Evolutionary conservation across 2,329 filamentous ascomycete genomes (phyloP).

Genomic region (Penicillium janthinellum): DNA sequence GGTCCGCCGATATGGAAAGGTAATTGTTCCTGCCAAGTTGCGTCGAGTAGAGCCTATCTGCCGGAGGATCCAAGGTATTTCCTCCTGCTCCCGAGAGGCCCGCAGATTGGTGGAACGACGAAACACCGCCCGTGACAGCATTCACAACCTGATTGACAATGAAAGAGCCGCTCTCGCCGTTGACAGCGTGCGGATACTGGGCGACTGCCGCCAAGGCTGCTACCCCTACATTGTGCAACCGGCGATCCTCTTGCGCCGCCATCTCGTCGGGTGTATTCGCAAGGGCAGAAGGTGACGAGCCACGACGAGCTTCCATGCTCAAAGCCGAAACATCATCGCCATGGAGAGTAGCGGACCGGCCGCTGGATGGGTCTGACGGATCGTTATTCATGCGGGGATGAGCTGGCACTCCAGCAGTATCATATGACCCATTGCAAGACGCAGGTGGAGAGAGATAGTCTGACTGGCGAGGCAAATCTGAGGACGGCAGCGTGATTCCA

Average conservation of each 20-base stretch:
- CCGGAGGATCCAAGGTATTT: slow-evolving; percentile 4
- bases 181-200: slow-evolving; percentile 28
- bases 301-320: slow-evolving; percentile 4
- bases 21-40: slow-evolving; percentile 5
- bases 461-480: slow-evolving; percentile 7
- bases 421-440: slow-evolving; percentile 26
- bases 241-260: slow-evolving; percentile 22
- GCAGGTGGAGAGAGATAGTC: slow-evolving; percentile 8
- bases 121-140: slow-evolving; percentile 25
- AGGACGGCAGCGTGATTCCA: slow-evolving; percentile 3
- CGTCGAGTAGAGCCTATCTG: neutral
- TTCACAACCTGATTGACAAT: slow-evolving; percentile 33
- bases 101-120: neutral
- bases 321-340: slow-evolving; percentile 6
- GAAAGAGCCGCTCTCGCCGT: slow-evolving; percentile 23
- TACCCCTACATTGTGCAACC: slow-evolving; percentile 26
- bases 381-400: slow-evolving; percentile 22
- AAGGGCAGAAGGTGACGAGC: slow-evolving; percentile 1
- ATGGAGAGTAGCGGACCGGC: slow-evolving; percentile 3
- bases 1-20: slow-evolving; percentile 19
- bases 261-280: slow-evolving; percentile 8
- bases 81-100: neutral
- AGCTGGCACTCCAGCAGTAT: slow-evolving; percentile 13
- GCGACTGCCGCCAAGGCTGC: slow-evolving; percentile 35
- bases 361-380: slow-evolving; percentile 6